A percentile compares a stretch with the other conserved stretches of the same genome.
Evolutionary conservation across 768 basidiomycete genomes (phyloP).

Genomic region (Tephrocybe rancida): DNA sequence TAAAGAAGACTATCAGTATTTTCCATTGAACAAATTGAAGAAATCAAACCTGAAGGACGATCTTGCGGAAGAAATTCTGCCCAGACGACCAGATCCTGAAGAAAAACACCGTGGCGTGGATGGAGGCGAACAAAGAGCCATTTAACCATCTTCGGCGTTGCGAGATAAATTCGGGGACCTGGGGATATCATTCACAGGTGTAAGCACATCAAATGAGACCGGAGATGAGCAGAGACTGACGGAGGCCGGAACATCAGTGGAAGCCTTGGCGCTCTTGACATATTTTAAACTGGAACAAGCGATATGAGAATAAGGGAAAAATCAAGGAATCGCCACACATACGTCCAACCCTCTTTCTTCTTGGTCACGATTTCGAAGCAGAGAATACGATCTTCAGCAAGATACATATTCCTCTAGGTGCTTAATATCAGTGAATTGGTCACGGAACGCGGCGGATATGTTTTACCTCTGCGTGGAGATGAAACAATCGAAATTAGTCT

Average conservation of each 20-base stretch:
- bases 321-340: conserved; percentile 35
- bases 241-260: conserved; percentile 93
- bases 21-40: neutral
- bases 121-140: conserved; percentile 90
- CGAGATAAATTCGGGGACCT: conserved; percentile 92
- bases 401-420: conserved; percentile 83
- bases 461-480: conserved; percentile 15
- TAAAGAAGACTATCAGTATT: conserved; percentile 22
- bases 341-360: conserved; percentile 83
- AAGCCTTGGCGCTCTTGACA: conserved; percentile 91
- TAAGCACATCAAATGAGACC: neutral
- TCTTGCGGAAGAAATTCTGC: conserved; percentile 86
- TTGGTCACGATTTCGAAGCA: conserved; percentile 95
- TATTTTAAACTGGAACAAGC: conserved; percentile 63
- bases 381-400: conserved; percentile 88
- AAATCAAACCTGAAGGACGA: conserved; percentile 57
- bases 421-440: conserved; percentile 19
- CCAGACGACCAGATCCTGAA: conserved; percentile 89
- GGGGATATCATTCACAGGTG: neutral
- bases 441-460: neutral
- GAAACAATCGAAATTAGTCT: neutral
- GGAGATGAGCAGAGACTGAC: conserved; percentile 32
- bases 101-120: conserved; percentile 91
- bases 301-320: conserved; percentile 2
- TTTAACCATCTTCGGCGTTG: conserved; percentile 90